Evolutionary conservation across 2,329 filamentous ascomycete genomes (phyloP).

Genomic region (Capronia americana): DNA sequence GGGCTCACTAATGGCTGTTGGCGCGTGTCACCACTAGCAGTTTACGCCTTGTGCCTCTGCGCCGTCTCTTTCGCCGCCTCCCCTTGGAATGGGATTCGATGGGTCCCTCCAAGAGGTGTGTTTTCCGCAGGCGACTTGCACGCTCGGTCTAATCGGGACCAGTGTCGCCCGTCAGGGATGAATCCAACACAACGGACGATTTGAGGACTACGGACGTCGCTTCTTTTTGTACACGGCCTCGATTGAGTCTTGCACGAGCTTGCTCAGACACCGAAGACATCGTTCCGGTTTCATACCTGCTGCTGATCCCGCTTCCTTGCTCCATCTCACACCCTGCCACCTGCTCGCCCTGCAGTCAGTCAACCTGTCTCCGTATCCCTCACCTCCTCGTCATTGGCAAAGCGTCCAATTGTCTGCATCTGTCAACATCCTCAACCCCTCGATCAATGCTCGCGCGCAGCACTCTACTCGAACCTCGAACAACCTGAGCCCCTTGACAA

Average conservation of each 20-base stretch:
- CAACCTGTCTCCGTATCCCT: slow-evolving; percentile 17
- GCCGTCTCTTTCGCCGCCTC: slow-evolving; percentile 6
- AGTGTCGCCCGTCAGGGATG: slow-evolving; percentile 19
- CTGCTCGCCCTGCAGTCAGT: slow-evolving; percentile 5
- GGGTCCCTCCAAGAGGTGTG: slow-evolving; percentile 4
- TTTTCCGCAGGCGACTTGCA: neutral
- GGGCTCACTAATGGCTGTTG: slow-evolving; percentile 22
- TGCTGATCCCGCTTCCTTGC: slow-evolving; percentile 2
- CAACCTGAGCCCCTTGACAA: neutral
- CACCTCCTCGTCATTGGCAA: slow-evolving; percentile 16
- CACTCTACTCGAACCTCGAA: slow-evolving; percentile 5
- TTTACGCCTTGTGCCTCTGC: slow-evolving; percentile 19
- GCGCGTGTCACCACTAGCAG: slow-evolving; percentile 21
- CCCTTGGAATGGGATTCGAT: slow-evolving; percentile 5
- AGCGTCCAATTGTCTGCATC: slow-evolving; percentile 10
- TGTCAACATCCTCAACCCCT: slow-evolving; percentile 15
- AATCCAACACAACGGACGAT: slow-evolving; percentile 15
- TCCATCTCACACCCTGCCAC: neutral
- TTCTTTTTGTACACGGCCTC: slow-evolving; percentile 9
- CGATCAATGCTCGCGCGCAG: slow-evolving; percentile 17
- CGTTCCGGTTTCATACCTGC: slow-evolving; percentile 22
- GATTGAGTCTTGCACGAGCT: slow-evolving; percentile 17
- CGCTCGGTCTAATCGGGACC: slow-evolving; percentile 18
- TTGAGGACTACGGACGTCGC: slow-evolving; percentile 9
- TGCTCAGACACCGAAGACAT: slow-evolving; percentile 16